Conservation (phyloP, 139 green algal genomes). For the Coelastrella sp. region DNA sequence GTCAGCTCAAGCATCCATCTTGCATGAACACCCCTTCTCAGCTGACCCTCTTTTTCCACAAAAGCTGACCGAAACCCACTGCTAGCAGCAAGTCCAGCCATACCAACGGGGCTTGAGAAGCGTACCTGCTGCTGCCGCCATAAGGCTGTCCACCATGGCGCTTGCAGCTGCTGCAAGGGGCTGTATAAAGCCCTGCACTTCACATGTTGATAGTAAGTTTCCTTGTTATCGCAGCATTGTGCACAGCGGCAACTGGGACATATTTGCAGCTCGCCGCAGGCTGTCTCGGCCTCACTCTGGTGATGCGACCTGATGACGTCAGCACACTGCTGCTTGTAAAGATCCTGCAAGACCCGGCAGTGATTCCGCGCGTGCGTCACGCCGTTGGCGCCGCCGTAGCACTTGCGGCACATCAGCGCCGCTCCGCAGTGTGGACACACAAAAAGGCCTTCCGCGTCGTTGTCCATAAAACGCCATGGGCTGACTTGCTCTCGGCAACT, state of each 20-base stretch:
- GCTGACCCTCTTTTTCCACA: background rate
- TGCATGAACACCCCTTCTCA: background rate
- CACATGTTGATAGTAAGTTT: background rate
- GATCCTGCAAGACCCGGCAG: background rate
- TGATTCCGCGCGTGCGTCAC: background rate
- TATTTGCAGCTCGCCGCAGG: background rate
- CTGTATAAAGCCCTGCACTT: background rate
- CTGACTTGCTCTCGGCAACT: background rate
- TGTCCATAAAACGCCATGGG: background rate
- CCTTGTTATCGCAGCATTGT: background rate
- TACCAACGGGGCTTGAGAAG: background rate
- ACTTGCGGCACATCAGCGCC: background rate
- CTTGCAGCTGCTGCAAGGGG: slow-evolving; percentile 5
- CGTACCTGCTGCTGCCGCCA: background rate
- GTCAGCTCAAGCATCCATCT: background rate
- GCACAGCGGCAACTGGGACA: background rate
- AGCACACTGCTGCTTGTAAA: background rate
- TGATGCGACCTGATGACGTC: background rate
- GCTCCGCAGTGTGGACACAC: background rate
- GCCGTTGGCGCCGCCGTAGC: background rate
- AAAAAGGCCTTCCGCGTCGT: background rate
- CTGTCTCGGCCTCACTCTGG: background rate
- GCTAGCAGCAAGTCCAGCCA: background rate
- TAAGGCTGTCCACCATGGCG: background rate
- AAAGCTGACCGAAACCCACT: background rate